Conservation (phyloP, 345 rosid genomes). For the Eucalyptus polyanthemos region DNA sequence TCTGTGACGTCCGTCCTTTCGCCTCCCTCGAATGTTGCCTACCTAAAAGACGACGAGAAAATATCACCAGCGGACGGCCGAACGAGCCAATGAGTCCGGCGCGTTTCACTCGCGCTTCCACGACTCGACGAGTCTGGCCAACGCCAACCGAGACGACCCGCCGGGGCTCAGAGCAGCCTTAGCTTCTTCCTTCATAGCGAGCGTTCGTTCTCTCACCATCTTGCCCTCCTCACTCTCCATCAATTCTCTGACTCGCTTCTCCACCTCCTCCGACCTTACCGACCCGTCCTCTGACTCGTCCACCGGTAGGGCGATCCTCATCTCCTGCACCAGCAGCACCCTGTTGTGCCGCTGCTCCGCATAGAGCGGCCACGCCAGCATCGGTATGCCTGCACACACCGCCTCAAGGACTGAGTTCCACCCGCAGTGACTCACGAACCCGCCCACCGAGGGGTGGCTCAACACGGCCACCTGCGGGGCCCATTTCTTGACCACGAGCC, state of each 20-base stretch:
- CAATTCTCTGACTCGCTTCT: slow-evolving; percentile 34
- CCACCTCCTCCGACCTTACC: slow-evolving; percentile 34
- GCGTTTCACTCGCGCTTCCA: not conserved
- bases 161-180: slow-evolving; percentile 12
- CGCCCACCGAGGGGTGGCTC: slow-evolving; percentile 1
- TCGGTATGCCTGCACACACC: not conserved
- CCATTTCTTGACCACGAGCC: slow-evolving; percentile 11
- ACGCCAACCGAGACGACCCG: slow-evolving; percentile 25
- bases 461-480: slow-evolving; percentile 7
- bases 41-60: not conserved
- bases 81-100: not conserved
- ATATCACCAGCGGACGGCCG: not conserved
- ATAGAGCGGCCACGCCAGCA: slow-evolving; percentile 28
- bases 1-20: not conserved
- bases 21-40: not conserved
- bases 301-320: slow-evolving; percentile 37
- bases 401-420: slow-evolving; percentile 25
- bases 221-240: slow-evolving; percentile 25
- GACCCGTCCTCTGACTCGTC: slow-evolving; percentile 22
- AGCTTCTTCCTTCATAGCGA: slow-evolving; percentile 25
- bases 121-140: slow-evolving; percentile 4
- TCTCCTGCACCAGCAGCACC: slow-evolving; percentile 35
- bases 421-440: slow-evolving; percentile 19
- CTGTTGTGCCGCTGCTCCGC: slow-evolving; percentile 37
- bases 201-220: slow-evolving; percentile 3